Percentiles rank a stretch among this genome's conserved stretches.
Evolutionary conservation across 192 early-diverging fungal species (phyloP).

Genomic region (Chytriomyces hyalinus): DNA sequence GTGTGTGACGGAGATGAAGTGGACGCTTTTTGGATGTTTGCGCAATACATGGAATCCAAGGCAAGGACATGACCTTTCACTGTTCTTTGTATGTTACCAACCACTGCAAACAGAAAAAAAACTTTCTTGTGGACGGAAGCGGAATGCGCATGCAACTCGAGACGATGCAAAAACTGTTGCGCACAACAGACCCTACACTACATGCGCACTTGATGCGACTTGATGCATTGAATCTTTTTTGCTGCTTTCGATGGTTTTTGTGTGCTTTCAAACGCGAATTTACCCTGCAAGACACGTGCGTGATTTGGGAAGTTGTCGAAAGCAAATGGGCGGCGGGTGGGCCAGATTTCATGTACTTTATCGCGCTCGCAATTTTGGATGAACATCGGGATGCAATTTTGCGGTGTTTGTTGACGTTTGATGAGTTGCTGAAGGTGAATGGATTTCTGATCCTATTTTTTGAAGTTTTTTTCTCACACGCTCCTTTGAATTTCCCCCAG

Average conservation of each 20-base stretch:
- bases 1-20: slow-evolving; percentile 83
- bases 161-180: slow-evolving; percentile 25
- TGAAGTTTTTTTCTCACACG: not conserved
- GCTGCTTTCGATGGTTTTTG: slow-evolving; percentile 96
- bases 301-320: slow-evolving; percentile 84
- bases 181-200: slow-evolving; percentile 33
- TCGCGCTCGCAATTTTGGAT: slow-evolving; percentile 92
- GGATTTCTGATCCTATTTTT: slow-evolving; percentile 25
- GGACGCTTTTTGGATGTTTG: slow-evolving; percentile 93
- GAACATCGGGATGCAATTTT: slow-evolving; percentile 83
- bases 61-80: slow-evolving; percentile 40
- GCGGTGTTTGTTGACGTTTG: slow-evolving; percentile 79
- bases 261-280: slow-evolving; percentile 72
- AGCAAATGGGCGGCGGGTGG: slow-evolving; percentile 51
- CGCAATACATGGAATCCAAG: slow-evolving; percentile 88
- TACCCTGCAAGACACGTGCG: slow-evolving; percentile 42
- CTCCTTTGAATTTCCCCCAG: slow-evolving; percentile 36
- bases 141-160: slow-evolving; percentile 40
- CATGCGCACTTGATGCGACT: slow-evolving; percentile 19
- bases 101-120: slow-evolving; percentile 32
- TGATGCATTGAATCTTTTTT: slow-evolving; percentile 79
- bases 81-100: not conserved
- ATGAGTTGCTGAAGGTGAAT: slow-evolving; percentile 87
- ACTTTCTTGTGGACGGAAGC: slow-evolving; percentile 32
- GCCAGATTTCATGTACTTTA: slow-evolving; percentile 86